Conservation (phyloP, 176 grass and related monocot genomes). For the Leersia perrieri region DNA sequence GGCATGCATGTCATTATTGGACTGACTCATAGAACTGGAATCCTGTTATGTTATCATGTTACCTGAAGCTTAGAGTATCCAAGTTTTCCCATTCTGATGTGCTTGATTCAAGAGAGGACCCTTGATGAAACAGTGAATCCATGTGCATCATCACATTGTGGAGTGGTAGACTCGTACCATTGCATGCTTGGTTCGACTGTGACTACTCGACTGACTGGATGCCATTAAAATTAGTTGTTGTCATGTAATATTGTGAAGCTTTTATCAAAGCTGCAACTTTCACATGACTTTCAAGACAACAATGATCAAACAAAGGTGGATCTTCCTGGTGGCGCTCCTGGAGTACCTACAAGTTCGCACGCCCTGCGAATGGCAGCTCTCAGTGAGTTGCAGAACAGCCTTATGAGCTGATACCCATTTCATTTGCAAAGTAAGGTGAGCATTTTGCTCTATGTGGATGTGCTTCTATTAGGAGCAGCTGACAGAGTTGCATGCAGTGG, state of each 20-base stretch:
- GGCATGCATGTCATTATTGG: neutral
- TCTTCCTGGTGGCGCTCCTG: neutral
- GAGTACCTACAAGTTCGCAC: neutral
- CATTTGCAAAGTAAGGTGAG: slow-evolving; percentile 7
- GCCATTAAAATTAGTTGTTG: slow-evolving; percentile 46
- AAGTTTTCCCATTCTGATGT: slow-evolving; percentile 11
- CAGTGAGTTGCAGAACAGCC: slow-evolving; percentile 18
- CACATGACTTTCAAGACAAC: slow-evolving; percentile 43
- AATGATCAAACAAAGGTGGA: slow-evolving; percentile 6
- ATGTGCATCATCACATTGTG: slow-evolving; percentile 34
- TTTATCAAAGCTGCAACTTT: slow-evolving; percentile 51
- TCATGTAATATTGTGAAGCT: slow-evolving; percentile 48
- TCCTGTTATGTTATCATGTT: slow-evolving; percentile 25
- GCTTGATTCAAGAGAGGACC: slow-evolving; percentile 27
- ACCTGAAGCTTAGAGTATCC: neutral
- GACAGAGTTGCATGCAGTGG: neutral
- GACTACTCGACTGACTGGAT: slow-evolving; percentile 45
- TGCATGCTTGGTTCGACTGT: slow-evolving; percentile 30
- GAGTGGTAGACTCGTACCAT: slow-evolving; percentile 17
- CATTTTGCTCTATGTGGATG: neutral
- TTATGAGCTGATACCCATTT: slow-evolving; percentile 10
- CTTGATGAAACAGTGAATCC: slow-evolving; percentile 30
- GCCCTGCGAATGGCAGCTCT: slow-evolving; percentile 33
- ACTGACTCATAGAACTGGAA: neutral
- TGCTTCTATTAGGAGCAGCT: neutral